Base-by-base conservation (phyloP, 2,329 filamentous ascomycete species). In the Talaromyces sp. region DNA sequence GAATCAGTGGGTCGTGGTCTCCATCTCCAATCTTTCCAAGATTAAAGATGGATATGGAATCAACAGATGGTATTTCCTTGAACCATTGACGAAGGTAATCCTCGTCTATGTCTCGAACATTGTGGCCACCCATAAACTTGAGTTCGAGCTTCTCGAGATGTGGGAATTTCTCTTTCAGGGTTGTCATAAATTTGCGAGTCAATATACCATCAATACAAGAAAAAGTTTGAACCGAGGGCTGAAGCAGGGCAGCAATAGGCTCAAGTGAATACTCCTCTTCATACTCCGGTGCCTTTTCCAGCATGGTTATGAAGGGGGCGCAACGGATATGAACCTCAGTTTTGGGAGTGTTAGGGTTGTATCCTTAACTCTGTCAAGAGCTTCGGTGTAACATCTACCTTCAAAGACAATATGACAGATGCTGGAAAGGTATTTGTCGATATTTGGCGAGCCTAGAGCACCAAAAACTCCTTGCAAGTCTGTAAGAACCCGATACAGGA, bases 41-140 rank as follows among this genome's bases (percentile, higher is more conserved):
- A 28, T 51, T 32, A 27, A 61, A 61, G 4, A 61, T 15, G 19
- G 59, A 57, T 22, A 61, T 36, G 1, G 59, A 56, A 11, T 42
- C 13, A 33, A 61, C 22, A 4, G 47, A 57, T 19, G 54, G 32
- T 7, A 61, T 53, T 17, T 15, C 59, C 9, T 32, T 44, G 19
- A 61, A 17, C 54, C 59, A 61, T 19, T 17, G 11, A 13, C 17
- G 15, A 42, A 57, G 44, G 25, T 28, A n/a, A 27, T 30, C 25
- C 15, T 2, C 2, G 19, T 17, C 28, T n/a, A 44, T n/a, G 10
- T 28, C n/a, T 9, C 13, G 19, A 19, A 25, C 3, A 28, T 44
- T 49, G 9, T 6, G 6, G 13, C 39, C 19, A 13, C n/a, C 32
- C 44, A 47, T 25, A 4, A 25, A 42, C 28, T 61, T 61, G 47